These are phyloP conservation scores for Gaertneriomyces sp. DNA, from an alignment of 192 early-diverging fungal genomes.

Conservation along the genomic window DNA sequence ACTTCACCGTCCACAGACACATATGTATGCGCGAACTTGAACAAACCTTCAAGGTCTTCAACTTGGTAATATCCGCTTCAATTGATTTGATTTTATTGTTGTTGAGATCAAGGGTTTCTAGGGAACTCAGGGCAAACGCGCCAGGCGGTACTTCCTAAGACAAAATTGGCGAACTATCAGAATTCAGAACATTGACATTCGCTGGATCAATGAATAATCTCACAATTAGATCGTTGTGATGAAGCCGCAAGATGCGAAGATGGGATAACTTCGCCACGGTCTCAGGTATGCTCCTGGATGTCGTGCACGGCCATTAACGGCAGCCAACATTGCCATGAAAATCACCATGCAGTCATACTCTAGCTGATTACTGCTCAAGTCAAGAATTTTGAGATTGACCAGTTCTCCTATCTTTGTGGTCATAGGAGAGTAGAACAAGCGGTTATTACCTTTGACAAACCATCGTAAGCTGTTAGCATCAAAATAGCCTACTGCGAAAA, in stretches of 20 bases:
- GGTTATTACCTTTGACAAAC: constrained; percentile 29
- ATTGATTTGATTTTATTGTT: constrained; percentile 46
- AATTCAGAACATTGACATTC: background rate
- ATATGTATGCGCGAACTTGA: background rate
- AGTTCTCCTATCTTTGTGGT: constrained; percentile 46
- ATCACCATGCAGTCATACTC: constrained; percentile 25
- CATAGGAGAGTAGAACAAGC: constrained; percentile 49
- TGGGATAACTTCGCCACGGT: constrained; percentile 39
- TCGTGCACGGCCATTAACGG: background rate
- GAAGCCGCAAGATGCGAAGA: constrained; percentile 31
- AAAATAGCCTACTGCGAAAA: background rate
- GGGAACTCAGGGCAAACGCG: constrained; percentile 24
- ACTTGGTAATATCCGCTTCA: constrained; percentile 19
- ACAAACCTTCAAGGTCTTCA: constrained; percentile 26
- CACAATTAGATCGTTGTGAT: constrained; percentile 41
- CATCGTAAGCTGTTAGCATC: background rate
- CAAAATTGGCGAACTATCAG: background rate
- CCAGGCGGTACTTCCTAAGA: constrained; percentile 33
- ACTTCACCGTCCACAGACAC: background rate
- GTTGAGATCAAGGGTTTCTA: constrained; percentile 33
- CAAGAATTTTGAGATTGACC: constrained; percentile 29
- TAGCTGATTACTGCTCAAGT: constrained; percentile 42
- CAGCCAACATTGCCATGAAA: background rate
- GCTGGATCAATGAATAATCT: background rate
- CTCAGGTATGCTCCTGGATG: constrained; percentile 38